Evolutionary conservation across 179 eudicot species (phyloP), one percentile per base, ranked within the genome.

Genomic region (Pouteria campechiana): DNA sequence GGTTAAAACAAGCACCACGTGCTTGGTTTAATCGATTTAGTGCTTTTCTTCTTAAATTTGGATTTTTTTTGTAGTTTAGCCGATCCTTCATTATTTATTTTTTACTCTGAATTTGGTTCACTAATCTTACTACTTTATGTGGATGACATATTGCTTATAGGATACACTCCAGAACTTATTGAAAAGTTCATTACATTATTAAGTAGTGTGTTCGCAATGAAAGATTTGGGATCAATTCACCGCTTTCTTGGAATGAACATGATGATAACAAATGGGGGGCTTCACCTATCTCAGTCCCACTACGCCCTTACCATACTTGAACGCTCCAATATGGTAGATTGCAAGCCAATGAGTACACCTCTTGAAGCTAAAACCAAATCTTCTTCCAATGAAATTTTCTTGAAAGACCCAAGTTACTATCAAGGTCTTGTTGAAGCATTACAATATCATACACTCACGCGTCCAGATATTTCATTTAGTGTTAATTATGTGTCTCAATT

Each of bases 371-470:
- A 37, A 14, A 37, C 41, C 1, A 37, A 37, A 23, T 19, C 21
- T 12, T 11, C 9, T 12, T 3, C 2, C 0, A 37, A 37, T 37
- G 19, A 37, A 7, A 37, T 23, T 37, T 6, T 37, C 19, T 23
- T 37, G 16, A 23, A 37, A 3, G 28, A 46, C 13, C 27, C 16
- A 10, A 32, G 27, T 46, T 3, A 19, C 4, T 20, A 18, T 20
- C 2, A 18, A 0, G 28, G 17, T 0, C 3, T 46, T 31, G 51
- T 45, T 29, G 39, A 19, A n/a, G 17, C 17, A 7, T n/a, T 46
- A 7, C 51, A 46, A 46, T 46, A 46, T 17, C 36, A 19, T 9
- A 33, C 52, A 7, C 5, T 48, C 3, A 48, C 41, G 6, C 19
- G 41, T 1, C 41, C 31, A 0, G 9, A 21, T 13, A 28, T 47